phyloP scores from a whole-genome alignment of 345 rosid genomes.

The Cardiospermum halicacabum region DNA sequence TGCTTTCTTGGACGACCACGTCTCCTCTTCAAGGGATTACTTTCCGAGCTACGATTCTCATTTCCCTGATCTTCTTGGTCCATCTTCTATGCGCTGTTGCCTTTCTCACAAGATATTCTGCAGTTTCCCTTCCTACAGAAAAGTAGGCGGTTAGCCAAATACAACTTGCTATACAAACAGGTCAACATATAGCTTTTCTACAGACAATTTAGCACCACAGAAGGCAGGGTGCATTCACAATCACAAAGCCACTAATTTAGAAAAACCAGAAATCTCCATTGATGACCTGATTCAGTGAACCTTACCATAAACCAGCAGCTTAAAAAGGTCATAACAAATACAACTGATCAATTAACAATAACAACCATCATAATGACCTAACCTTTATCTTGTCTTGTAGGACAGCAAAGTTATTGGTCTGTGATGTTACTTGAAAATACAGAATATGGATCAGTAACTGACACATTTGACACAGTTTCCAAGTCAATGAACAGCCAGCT shows the following conservation, averaged over 20 bases:
- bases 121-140: constrained; percentile 16
- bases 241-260: background rate
- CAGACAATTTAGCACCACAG: background rate
- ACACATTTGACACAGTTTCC: too few relatives aligned
- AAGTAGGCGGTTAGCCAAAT: background rate
- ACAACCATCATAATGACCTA: background rate
- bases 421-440: too few relatives aligned
- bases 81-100: constrained; percentile 26
- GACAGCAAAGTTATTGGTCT: background rate
- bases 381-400: background rate
- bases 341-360: background rate
- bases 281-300: background rate
- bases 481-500: too few relatives aligned
- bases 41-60: constrained; percentile 37
- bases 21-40: constrained; percentile 50
- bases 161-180: background rate
- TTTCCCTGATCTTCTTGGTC: constrained; percentile 40
- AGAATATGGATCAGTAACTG: too few relatives aligned
- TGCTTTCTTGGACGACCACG: constrained; percentile 88
- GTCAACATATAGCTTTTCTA: background rate
- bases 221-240: background rate
- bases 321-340: background rate
- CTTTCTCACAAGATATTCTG: constrained; percentile 9
- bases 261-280: background rate
- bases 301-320: background rate